phyloP scores from a whole-genome alignment of 2,329 filamentous ascomycete genomes.

The Pleurostoma richardsiae region DNA sequence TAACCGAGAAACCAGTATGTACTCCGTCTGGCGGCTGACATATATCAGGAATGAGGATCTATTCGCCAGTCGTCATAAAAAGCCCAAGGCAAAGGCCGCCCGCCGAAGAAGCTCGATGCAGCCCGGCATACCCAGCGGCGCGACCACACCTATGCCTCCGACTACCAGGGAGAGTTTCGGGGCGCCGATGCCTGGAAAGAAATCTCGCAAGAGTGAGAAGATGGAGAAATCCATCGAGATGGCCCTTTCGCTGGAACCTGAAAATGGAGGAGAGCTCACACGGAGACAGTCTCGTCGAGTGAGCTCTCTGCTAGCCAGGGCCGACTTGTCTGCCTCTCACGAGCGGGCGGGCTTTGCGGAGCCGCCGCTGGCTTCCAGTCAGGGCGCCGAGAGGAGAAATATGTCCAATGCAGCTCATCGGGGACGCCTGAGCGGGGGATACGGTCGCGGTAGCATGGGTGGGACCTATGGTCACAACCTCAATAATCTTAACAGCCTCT shows the following conservation, averaged over 20 bases:
- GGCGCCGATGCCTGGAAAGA: constrained; percentile 47
- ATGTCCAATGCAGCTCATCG: constrained; percentile 71
- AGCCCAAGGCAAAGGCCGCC: constrained; percentile 38
- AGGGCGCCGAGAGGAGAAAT: constrained; percentile 48
- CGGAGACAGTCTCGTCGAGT: constrained; percentile 69
- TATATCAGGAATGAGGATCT: constrained; percentile 67
- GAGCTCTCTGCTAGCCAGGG: constrained; percentile 84
- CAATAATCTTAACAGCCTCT: constrained; percentile 61
- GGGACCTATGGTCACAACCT: constrained; percentile 39
- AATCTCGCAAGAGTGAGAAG: constrained; percentile 45
- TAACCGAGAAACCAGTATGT: constrained; percentile 70
- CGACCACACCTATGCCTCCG: constrained; percentile 69
- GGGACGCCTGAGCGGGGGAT: constrained; percentile 54
- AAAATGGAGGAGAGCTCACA: constrained; percentile 48
- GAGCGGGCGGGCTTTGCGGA: constrained; percentile 79
- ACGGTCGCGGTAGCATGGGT: constrained; percentile 27
- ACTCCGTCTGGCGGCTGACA: constrained; percentile 79
- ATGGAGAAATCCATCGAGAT: constrained; percentile 52
- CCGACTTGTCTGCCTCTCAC: constrained; percentile 80
- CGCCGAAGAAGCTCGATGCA: constrained; percentile 61
- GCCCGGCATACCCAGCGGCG: constrained; percentile 65
- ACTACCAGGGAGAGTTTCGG: constrained; percentile 75
- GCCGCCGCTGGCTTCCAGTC: constrained; percentile 35
- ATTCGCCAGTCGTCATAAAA: constrained; percentile 40
- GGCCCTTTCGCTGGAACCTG: constrained; percentile 67